Evolutionary conservation across 306 rosid species (phyloP).

Genomic region (Medicago arabica): DNA sequence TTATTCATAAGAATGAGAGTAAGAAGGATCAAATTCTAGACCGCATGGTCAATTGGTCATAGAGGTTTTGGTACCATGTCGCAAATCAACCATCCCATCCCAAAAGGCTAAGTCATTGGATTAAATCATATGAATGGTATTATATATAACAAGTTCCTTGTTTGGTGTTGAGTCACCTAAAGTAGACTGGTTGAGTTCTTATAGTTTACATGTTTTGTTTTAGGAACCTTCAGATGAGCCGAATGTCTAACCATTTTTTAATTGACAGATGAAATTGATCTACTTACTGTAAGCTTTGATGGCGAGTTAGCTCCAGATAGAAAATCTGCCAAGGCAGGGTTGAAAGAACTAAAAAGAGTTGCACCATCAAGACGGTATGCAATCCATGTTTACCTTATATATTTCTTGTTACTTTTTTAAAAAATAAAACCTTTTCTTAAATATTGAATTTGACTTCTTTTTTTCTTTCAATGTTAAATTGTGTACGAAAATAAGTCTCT

Average conservation of each 20-base stretch:
- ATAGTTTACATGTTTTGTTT: constrained; percentile 37
- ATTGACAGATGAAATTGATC: constrained; percentile 83
- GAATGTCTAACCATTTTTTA: constrained; percentile 39
- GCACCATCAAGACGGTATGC: constrained; percentile 84
- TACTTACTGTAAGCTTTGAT: constrained; percentile 93
- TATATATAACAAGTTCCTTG: constrained; percentile 33
- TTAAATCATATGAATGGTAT: background rate
- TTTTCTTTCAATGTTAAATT: constrained; percentile 3
- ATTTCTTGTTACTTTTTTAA: background rate
- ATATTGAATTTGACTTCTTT: background rate
- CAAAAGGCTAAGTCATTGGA: background rate
- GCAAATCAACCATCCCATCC: background rate
- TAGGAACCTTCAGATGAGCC: constrained; percentile 34
- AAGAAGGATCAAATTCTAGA: constrained; percentile 12
- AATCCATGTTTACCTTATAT: constrained; percentile 6
- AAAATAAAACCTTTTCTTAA: background rate
- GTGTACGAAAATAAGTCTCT: constrained; percentile 16
- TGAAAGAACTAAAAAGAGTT: constrained; percentile 70
- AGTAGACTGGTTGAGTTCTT: constrained; percentile 32
- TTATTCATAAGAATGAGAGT: constrained; percentile 14
- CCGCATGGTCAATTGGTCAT: background rate
- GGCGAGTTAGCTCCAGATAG: constrained; percentile 87
- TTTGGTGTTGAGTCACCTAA: constrained; percentile 37
- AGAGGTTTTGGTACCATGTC: constrained; percentile 1
- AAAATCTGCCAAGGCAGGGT: constrained; percentile 84